Percentiles rank a stretch among this genome's conserved stretches.
phyloP scores from a whole-genome alignment of 2,329 filamentous ascomycete species.

The Fusarium udum region DNA sequence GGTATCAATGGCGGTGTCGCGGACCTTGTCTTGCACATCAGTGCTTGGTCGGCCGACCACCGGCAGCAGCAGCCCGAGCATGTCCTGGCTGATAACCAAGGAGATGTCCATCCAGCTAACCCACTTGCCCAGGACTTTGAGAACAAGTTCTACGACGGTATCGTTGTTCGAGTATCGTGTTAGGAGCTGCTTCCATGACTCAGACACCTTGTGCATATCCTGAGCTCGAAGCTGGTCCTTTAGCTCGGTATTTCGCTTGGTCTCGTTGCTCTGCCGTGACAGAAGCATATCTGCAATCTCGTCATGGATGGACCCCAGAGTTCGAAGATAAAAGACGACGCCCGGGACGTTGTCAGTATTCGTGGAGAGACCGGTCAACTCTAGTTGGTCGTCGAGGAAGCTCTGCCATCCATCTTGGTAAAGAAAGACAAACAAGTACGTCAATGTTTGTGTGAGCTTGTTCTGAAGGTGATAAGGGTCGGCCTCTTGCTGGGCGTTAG shows the following conservation, averaged over 20 bases:
- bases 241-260: conserved; percentile 85
- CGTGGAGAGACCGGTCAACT: conserved; percentile 72
- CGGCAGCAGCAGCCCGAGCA: conserved; percentile 85
- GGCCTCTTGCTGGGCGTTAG: conserved; percentile 63
- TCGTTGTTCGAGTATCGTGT: conserved; percentile 79
- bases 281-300: conserved; percentile 96
- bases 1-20: conserved; percentile 91
- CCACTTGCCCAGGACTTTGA: conserved; percentile 95
- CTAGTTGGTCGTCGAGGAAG: conserved; percentile 91
- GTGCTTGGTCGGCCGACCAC: conserved; percentile 80
- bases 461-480: conserved; percentile 88
- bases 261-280: conserved; percentile 78
- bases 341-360: conserved; percentile 77
- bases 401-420: conserved; percentile 88
- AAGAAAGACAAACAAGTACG: conserved; percentile 87
- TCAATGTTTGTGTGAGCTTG: conserved; percentile 95
- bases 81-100: conserved; percentile 87
- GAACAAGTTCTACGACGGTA: conserved; percentile 82
- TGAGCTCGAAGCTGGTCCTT: conserved; percentile 90
- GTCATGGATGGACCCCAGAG: conserved; percentile 90
- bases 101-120: conserved; percentile 99
- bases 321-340: conserved; percentile 86
- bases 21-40: conserved; percentile 77
- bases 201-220: conserved; percentile 88
- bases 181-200: conserved; percentile 92